These are phyloP conservation scores for Fusarium pseudonygamai DNA, from an alignment of 2,329 filamentous ascomycete genomes.

Conservation along the genomic window DNA sequence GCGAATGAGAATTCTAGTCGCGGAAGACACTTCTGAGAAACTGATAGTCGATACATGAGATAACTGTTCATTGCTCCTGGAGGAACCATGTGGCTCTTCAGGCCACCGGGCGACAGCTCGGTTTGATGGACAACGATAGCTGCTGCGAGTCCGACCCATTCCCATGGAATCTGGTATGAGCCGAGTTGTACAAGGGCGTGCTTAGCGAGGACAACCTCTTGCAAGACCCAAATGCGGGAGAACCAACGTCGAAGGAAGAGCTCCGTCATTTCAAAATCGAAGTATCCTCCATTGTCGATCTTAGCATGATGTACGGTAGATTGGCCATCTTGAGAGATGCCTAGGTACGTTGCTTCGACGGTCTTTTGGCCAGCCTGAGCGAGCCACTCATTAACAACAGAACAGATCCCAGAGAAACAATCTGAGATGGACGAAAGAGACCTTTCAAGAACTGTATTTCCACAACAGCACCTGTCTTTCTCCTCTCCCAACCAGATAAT, in stretches of 20 bases:
- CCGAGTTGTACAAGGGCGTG: rapidly evolving
- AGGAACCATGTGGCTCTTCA: rapidly evolving
- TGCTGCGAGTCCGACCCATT: not conserved
- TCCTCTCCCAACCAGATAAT: rapidly evolving
- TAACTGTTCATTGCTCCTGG: not conserved
- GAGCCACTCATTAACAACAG: not conserved
- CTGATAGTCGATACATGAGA: not conserved
- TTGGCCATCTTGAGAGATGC: not conserved
- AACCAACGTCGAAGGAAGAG: not conserved
- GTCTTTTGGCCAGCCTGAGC: rapidly evolving
- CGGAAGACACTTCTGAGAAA: rapidly evolving
- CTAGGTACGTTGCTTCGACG: not conserved
- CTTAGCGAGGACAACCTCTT: not conserved
- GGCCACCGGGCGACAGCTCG: rapidly evolving
- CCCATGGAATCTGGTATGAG: rapidly evolving
- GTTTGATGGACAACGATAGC: not conserved
- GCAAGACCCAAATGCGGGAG: not conserved
- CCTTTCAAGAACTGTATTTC: rapidly evolving
- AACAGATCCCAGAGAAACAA: rapidly evolving
- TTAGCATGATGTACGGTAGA: rapidly evolving
- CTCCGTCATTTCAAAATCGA: too few species aligned
- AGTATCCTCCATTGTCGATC: too few species aligned
- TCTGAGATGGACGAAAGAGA: rapidly evolving
- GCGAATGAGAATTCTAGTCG: not conserved
- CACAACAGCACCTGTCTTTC: not conserved